These are phyloP conservation scores for Wallacemonas sp. DNA, from an alignment of 208 protist species.

Conservation along the genomic window DNA sequence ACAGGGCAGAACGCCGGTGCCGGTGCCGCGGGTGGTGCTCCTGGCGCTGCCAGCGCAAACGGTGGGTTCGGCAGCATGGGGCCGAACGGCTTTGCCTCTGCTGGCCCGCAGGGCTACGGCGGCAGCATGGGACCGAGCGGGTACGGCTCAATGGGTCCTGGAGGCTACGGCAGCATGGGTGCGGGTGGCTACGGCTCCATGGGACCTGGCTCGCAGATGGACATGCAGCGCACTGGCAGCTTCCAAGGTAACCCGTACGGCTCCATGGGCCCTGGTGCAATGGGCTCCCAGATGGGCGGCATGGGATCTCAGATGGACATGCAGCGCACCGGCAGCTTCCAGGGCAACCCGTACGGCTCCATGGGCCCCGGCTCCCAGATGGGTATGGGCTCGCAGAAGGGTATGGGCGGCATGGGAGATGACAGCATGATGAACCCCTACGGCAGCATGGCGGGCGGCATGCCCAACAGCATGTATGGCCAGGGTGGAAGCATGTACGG, in stretches of 20 bases:
- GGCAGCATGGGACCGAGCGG: slow-evolving; percentile 13
- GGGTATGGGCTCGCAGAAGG: not conserved
- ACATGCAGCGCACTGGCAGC: slow-evolving; percentile 15
- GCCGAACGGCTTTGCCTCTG: slow-evolving; percentile 12
- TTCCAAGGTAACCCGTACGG: slow-evolving; percentile 19
- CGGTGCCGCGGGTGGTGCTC: no score
- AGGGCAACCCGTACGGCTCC: slow-evolving; percentile 14
- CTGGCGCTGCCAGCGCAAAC: not conserved
- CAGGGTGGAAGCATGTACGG: slow-evolving; percentile 12
- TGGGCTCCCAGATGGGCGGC: slow-evolving; percentile 21
- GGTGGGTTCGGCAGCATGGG: slow-evolving; percentile 16
- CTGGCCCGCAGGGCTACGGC: not conserved
- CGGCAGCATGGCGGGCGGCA: slow-evolving; percentile 17
- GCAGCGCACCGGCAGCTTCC: slow-evolving; percentile 15
- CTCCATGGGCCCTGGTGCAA: slow-evolving; percentile 12
- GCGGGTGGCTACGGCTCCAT: slow-evolving; percentile 18
- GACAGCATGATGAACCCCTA: slow-evolving; percentile 1
- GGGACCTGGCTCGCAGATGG: slow-evolving; percentile 20
- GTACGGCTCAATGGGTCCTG: slow-evolving; percentile 19
- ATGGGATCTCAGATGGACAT: slow-evolving; percentile 22
- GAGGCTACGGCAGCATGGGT: slow-evolving; percentile 6
- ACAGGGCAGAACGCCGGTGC: no score
- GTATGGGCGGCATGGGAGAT: slow-evolving; percentile 14
- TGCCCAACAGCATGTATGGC: slow-evolving; percentile 12
- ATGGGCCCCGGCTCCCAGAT: slow-evolving; percentile 13